These are phyloP conservation scores for Hemisphaericaspora xylofermentans DNA, from an alignment of 1,139 yeast species.

Conservation along the genomic window DNA sequence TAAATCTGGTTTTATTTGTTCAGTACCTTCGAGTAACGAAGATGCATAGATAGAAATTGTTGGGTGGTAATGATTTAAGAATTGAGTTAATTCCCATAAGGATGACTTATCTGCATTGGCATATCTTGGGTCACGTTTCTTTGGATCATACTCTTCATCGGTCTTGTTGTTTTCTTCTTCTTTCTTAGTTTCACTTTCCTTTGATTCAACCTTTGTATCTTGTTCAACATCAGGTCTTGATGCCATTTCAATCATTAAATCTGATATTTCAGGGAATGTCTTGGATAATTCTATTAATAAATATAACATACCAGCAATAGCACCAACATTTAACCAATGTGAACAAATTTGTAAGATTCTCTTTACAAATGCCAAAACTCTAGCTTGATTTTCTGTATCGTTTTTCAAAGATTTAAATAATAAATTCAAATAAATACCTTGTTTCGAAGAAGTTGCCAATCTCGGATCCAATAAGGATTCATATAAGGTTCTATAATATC, in stretches of 20 bases:
- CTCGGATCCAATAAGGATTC: constrained; percentile 88
- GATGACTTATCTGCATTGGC: constrained; percentile 81
- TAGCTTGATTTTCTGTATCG: constrained; percentile 55
- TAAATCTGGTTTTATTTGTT: constrained; percentile 71
- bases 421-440: constrained; percentile 83
- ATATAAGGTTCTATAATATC: constrained; percentile 85
- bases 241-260: constrained; percentile 41
- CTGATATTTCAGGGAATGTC: constrained; percentile 41
- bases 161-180: constrained; percentile 12
- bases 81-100: constrained; percentile 81
- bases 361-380: constrained; percentile 89
- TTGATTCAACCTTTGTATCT: constrained; percentile 17
- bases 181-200: constrained; percentile 9
- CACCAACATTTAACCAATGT: constrained; percentile 87
- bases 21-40: constrained; percentile 49
- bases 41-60: constrained; percentile 81
- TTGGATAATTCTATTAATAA: constrained; percentile 64
- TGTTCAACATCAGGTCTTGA: constrained; percentile 39
- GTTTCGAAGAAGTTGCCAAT: constrained; percentile 79
- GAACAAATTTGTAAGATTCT: constrained; percentile 82
- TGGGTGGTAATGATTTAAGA: constrained; percentile 86
- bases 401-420: constrained; percentile 79
- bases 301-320: constrained; percentile 85
- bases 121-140: constrained; percentile 85
- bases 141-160: constrained; percentile 64